Base-by-base conservation (phyloP, 2,329 filamentous ascomycete genomes). In the Fusarium tricinctum region DNA sequence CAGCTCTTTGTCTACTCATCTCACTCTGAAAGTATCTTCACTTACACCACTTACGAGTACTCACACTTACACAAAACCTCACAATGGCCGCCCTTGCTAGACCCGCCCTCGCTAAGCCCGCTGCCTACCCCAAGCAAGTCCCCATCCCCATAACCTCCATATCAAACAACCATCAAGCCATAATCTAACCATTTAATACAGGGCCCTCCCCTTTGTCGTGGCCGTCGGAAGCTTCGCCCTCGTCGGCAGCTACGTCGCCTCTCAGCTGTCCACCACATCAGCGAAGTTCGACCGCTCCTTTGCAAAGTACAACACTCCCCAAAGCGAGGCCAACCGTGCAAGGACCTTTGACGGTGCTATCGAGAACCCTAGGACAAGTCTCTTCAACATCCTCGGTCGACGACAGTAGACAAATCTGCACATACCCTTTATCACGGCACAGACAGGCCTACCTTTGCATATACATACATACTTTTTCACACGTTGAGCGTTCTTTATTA, bases 221-320 rank as follows among this genome's bases (percentile, higher is more conserved):
- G 69, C 57, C 28, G 68, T 63, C 20, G 64, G 68, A 38, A 69
- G 64, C 56, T 67, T 72, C 55, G 66, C 71, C 19, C 68, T 71
- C 17, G 63, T 80, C 26, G 78, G 58, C n/a, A 58, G 69, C 60
- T 80, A 78, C 62, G 74, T 81, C 51, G 68, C 68, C 51, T 68
- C 60, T 15, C 79, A 80, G 47, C 75, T 81, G 43, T 53, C 63
- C 40, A 71, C 56, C 30, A 75, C 78, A 54, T 79, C 79, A 7
- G 66, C 68, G 30, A 76, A 73, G 7, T 77, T 81, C 71, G 80
- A 81, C 63, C 75, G 75, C 40, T 79, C 75, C 63, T 81, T 81
- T 61, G 56, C 76, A 35, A 75, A 77, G 58, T 81, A 81, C 74
- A 75, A 79, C 69, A 79, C 75, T 9, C 66, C 77, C 8, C 64